Evolutionary conservation across 2,329 filamentous ascomycete genomes (phyloP).

Genomic region (Endoconidiophora polonica): DNA sequence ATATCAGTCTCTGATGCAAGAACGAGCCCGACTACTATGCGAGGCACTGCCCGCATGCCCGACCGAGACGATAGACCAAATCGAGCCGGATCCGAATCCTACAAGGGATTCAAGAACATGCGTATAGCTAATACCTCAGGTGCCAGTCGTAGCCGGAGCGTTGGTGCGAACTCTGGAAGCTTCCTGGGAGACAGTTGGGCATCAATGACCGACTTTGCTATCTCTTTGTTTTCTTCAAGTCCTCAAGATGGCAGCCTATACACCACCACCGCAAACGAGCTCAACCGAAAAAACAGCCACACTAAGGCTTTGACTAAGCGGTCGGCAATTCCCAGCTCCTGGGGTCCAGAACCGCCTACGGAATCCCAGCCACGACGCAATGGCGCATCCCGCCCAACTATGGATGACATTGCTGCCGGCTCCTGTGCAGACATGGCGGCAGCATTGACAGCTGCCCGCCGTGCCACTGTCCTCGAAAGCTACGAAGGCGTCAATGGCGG

Average conservation of each 20-base stretch:
- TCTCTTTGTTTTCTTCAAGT: conserved; percentile 7
- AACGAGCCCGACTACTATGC: conserved; percentile 9
- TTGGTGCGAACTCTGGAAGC: conserved; percentile 7
- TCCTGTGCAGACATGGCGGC: conserved; percentile 36
- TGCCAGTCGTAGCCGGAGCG: neutral
- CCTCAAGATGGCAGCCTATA: conserved; percentile 1
- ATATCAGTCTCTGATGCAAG: neutral
- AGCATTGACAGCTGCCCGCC: conserved; percentile 37
- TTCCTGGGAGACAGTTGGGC: conserved; percentile 12
- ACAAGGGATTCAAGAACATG: neutral
- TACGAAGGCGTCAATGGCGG: conserved; percentile 43
- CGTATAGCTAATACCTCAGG: neutral
- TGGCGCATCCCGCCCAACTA: neutral
- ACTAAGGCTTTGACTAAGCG: neutral
- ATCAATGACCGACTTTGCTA: conserved; percentile 12
- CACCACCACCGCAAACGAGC: neutral
- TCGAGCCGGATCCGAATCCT: no score
- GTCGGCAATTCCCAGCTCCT: conserved; percentile 18
- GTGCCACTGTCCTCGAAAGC: conserved; percentile 42
- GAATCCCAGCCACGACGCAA: neutral
- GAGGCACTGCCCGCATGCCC: conserved; percentile 10
- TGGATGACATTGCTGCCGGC: conserved; percentile 36
- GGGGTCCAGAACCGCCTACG: conserved; percentile 33
- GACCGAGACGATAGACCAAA: conserved; percentile 1
- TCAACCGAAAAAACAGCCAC: neutral